Evolutionary conservation across 495 filamentous ascomycete genomes (phyloP), one percentile per base, ranked within the genome.

Genomic region (Aspergillus cavernicola): DNA sequence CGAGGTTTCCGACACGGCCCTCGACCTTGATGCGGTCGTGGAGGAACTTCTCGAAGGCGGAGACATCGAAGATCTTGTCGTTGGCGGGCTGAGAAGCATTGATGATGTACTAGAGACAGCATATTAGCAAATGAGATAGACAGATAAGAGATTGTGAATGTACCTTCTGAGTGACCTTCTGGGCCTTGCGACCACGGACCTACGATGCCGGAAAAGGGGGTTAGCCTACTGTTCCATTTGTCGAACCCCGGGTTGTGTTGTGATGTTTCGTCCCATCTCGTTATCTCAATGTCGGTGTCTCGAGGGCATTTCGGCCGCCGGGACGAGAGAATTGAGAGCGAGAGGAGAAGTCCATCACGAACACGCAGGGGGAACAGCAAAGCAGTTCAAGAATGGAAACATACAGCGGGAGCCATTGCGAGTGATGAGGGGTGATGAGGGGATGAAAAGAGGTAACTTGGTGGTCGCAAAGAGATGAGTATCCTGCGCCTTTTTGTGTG

Each of bases 11-110:
- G 64, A 90, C 88, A 68, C 91, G 92, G 82, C 90, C 90, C 51
- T 97, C 95, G 66, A 97, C 90, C 87, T 98, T 98, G 86, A 98
- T 95, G 77, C 88, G 90, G 79, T 98, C 95, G 80, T 96, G 92
- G 48, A 98, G 87, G 87, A 98, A 81, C 85, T 97, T 97, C 83
- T 97, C 91, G 79, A 97, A 98, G 64, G 92, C 92, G 59, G 87
- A 84, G 72, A 96, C 85, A 72, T 98, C 92, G 88, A 98, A 98
- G 83, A 98, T 98, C 85, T 97, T 97, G 85, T 98, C 95, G 78
- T 83, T 86, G 56, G 90, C 91, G 64, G 93, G 95, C 76, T 97
- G 93, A 58, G 87, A 90, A 69, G 92, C 92, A 78, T 97, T 95
- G 89, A 98, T 97, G 79, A 92, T 83, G 85, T 88, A 98, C 93